Conservation (phyloP, 441 rosid species). For the Pelargonium australe region DNA sequence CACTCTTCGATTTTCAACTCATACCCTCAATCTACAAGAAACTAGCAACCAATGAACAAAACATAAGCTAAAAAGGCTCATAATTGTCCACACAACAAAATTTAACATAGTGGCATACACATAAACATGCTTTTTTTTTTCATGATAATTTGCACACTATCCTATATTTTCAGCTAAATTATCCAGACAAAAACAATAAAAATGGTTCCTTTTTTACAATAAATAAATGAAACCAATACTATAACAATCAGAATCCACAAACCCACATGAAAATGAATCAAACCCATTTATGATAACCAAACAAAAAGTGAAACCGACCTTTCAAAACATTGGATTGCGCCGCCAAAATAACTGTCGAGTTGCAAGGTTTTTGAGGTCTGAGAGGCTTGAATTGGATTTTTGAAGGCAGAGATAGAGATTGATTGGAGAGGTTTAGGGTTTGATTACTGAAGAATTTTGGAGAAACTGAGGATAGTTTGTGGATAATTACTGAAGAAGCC, state of each 20-base stretch:
- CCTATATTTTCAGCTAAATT: background rate
- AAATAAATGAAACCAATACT: background rate
- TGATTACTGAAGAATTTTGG: conserved; percentile 22
- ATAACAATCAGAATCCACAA: background rate
- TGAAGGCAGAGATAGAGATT: conserved; percentile 25
- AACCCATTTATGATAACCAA: background rate
- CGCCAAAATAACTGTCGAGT: conserved; percentile 34
- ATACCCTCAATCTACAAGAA: background rate
- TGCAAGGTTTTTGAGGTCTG: conserved; percentile 25
- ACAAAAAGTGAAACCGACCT: conserved; percentile 30
- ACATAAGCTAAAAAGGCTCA: background rate
- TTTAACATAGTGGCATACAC: background rate
- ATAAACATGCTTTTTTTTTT: background rate
- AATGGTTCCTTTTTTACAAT: background rate
- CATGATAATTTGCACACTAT: background rate
- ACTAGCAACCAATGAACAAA: background rate
- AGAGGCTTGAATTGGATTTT: conserved; percentile 19
- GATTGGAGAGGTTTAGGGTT: conserved; percentile 26
- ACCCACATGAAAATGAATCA: background rate
- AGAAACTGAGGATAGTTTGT: conserved; percentile 21
- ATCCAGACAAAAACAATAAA: background rate
- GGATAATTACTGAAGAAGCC: conserved; percentile 27
- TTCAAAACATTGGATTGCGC: conserved; percentile 51
- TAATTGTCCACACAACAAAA: background rate
- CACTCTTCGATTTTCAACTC: too few species aligned